Percentiles rank a stretch among this genome's conserved stretches.
These are phyloP conservation scores for Hypoxylon rubiginosum DNA, from an alignment of 2,329 filamentous ascomycete species.

Conservation along the genomic window DNA sequence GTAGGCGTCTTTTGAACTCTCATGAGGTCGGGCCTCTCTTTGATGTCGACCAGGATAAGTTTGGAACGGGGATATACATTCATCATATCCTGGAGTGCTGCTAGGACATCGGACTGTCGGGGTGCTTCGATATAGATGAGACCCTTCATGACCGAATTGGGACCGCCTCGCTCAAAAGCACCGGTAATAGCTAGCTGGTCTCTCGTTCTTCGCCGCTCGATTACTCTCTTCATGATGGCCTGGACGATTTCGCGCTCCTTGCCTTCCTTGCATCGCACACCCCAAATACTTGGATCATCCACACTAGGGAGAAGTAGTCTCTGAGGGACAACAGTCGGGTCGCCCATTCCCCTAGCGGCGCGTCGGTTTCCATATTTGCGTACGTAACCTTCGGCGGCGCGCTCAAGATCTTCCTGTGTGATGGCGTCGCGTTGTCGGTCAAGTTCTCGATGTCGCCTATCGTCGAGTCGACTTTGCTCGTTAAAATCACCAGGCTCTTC, in stretches of 20 bases:
- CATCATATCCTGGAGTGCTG: slow-evolving; percentile 84
- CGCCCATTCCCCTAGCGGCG: slow-evolving; percentile 72
- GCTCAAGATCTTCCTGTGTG: slow-evolving; percentile 90
- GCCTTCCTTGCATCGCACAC: slow-evolving; percentile 90
- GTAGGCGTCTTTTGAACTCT: slow-evolving; percentile 88
- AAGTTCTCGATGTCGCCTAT: slow-evolving; percentile 92
- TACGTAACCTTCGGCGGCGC: slow-evolving; percentile 87
- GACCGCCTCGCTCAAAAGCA: slow-evolving; percentile 88
- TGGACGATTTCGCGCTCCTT: slow-evolving; percentile 95
- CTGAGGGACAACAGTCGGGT: slow-evolving; percentile 85
- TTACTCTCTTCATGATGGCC: slow-evolving; percentile 87
- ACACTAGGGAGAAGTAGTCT: slow-evolving; percentile 90
- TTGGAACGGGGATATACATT: slow-evolving; percentile 92
- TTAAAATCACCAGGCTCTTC: slow-evolving; percentile 91
- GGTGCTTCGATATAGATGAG: slow-evolving; percentile 96
- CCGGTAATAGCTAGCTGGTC: slow-evolving; percentile 87
- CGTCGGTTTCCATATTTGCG: slow-evolving; percentile 89
- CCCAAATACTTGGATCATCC: slow-evolving; percentile 96
- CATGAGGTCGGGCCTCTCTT: slow-evolving; percentile 97
- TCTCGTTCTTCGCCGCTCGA: slow-evolving; percentile 82
- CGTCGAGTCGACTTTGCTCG: slow-evolving; percentile 82
- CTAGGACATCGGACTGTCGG: slow-evolving; percentile 86
- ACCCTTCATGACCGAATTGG: slow-evolving; percentile 86
- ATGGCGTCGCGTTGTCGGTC: slow-evolving; percentile 92
- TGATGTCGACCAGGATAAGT: slow-evolving; percentile 90